A percentile compares a stretch with the other conserved stretches of the same genome.
phyloP scores from a whole-genome alignment of 495 filamentous ascomycete genomes.

The Letharia lupina region DNA sequence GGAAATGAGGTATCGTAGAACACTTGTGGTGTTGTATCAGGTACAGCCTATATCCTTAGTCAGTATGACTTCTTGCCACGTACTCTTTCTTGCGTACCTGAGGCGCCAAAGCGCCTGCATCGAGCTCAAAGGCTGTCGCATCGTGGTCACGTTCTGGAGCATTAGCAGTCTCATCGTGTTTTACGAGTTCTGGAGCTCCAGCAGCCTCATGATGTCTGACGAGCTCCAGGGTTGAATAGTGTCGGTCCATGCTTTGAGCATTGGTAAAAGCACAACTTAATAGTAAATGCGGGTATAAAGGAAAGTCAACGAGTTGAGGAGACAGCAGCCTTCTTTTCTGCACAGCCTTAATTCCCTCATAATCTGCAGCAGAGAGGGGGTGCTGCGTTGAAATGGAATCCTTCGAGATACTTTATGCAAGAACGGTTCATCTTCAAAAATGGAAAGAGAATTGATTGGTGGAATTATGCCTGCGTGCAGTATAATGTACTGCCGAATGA shows the following conservation, averaged over 20 bases:
- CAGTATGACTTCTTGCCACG: neutral
- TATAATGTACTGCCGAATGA: neutral
- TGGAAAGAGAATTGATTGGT: neutral
- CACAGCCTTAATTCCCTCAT: neutral
- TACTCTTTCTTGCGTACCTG: neutral
- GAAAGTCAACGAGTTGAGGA: neutral
- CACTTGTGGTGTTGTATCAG: neutral
- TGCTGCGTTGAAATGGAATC: too few species aligned
- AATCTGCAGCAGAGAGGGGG: neutral
- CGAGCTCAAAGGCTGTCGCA: neutral
- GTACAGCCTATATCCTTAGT: neutral
- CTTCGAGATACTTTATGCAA: neutral
- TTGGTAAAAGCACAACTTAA: neutral
- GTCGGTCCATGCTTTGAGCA: neutral
- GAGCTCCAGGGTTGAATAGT: neutral
- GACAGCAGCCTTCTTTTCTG: neutral
- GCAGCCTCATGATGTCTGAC: too few species aligned
- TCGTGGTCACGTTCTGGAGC: neutral
- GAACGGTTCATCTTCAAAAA: too few species aligned
- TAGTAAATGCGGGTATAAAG: too few species aligned
- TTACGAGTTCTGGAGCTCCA: neutral
- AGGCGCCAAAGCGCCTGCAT: neutral
- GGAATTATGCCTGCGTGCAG: neutral
- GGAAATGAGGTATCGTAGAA: neutral
- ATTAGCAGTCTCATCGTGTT: neutral